These are phyloP conservation scores for Nectriaceae sp. DNA, from an alignment of 2,329 filamentous ascomycete species.

Conservation along the genomic window DNA sequence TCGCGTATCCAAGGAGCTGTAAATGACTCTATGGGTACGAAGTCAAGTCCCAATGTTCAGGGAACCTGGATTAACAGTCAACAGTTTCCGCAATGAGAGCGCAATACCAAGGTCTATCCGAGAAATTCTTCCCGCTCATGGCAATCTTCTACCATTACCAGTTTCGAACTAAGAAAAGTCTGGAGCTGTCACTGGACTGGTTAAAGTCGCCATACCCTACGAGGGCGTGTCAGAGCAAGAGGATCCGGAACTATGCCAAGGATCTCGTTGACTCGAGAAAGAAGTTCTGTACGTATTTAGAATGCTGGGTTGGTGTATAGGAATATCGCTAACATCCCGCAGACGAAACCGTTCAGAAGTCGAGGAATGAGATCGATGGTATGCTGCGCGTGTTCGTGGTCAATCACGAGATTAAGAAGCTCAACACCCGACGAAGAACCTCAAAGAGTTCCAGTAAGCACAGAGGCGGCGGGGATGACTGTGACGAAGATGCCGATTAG, in stretches of 20 bases:
- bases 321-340: constrained; percentile 17
- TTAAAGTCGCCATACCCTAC: constrained; percentile 33
- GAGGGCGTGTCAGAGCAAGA: constrained; percentile 27
- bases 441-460: constrained; percentile 29
- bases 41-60: not conserved
- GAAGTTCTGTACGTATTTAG: constrained; percentile 36
- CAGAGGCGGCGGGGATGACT: constrained; percentile 27
- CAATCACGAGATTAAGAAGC: constrained; percentile 42
- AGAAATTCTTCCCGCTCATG: constrained; percentile 40
- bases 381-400: constrained; percentile 38
- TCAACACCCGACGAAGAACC: constrained; percentile 36
- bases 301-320: not conserved
- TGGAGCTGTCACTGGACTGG: constrained; percentile 42
- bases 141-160: constrained; percentile 44
- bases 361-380: constrained; percentile 33
- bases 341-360: constrained; percentile 37
- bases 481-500: constrained; percentile 28
- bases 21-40: constrained; percentile 27
- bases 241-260: constrained; percentile 30
- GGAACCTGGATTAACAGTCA: constrained; percentile 9
- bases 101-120: constrained; percentile 31
- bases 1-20: constrained; percentile 21
- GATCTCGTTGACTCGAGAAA: constrained; percentile 37
- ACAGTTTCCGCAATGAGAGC: constrained; percentile 10
- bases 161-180: constrained; percentile 42